Evolutionary conservation across 768 basidiomycete genomes (phyloP), one percentile per base, ranked within the genome.

Genomic region (Mycena vulgaris): DNA sequence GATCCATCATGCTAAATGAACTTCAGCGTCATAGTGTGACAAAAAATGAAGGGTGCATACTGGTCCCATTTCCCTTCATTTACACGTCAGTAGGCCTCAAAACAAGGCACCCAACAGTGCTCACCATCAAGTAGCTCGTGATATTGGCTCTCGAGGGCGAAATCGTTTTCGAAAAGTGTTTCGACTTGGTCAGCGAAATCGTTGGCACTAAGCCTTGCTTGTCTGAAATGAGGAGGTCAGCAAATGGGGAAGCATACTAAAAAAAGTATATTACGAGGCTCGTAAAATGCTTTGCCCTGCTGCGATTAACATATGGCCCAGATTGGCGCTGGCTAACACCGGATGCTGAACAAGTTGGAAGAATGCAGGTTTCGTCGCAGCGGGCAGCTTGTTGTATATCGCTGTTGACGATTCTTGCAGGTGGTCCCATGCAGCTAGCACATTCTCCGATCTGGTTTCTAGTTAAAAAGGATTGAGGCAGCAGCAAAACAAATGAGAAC

Each of bases 291-390:
- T 91, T 60, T 80, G 75, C 3, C 92, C 91, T 49, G 89, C 90
- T 27, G 83, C 79, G 33, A 93, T 83, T 73, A 89, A 83, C 84
- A 93, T 85, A 64, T 85, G 84, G 17, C 84, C 87, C 30, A 92
- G 77, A 55, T 89, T 92, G 51, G 83, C 81, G 70, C 88, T 89
- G 0, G 90, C 90, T 52, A 87, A 77, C 23, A 91, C 85, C 6
- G 90, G 88, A 73, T 92, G 90, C 31, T 90, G 89, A 1, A 94
- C 86, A 19, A 90, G 83, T 76, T 94, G 86, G 86, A 89, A 93
- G 82, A 89, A 94, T 0, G 92, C 88, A 3, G 90, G 83, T 73
- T 91, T 81, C 65, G 79, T 83, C 1, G 72, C 81, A 17, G 80
- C 68, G 0, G 87, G 78, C 5, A 93, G 80, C n/a, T 79, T 79